These are phyloP conservation scores for Aspergillus pseudonomiae DNA, from an alignment of 2,329 filamentous ascomycete species.

Conservation along the genomic window DNA sequence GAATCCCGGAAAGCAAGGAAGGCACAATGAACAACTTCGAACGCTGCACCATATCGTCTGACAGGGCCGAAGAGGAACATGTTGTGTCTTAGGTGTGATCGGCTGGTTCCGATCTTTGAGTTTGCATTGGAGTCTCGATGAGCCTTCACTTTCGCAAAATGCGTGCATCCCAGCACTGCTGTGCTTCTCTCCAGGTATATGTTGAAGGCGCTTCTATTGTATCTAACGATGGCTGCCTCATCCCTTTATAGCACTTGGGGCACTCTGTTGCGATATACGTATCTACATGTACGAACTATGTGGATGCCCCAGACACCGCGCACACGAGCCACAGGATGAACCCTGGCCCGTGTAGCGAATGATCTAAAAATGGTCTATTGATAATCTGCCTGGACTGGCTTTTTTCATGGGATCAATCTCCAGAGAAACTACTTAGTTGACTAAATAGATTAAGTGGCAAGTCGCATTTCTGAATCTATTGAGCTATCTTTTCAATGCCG, in stretches of 20 bases:
- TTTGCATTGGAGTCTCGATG: neutral
- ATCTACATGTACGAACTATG: neutral
- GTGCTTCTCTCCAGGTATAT: neutral
- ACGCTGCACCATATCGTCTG: neutral
- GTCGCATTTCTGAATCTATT: neutral
- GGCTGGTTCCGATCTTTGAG: slow-evolving; percentile 7
- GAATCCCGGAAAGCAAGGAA: slow-evolving; percentile 39
- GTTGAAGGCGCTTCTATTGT: neutral
- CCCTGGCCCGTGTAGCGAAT: neutral
- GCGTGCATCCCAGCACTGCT: neutral
- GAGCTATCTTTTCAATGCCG: neutral
- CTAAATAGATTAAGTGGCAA: neutral
- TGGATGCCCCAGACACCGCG: neutral
- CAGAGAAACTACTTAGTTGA: neutral
- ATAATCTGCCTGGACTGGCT: neutral
- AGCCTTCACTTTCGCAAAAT: neutral
- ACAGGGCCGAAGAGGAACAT: neutral
- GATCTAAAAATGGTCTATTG: neutral
- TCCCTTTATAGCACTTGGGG: neutral
- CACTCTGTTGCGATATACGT: neutral
- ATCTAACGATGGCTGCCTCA: neutral
- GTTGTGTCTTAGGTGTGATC: neutral
- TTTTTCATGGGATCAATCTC: neutral
- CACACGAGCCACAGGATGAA: neutral
- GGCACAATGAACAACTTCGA: slow-evolving; percentile 8